Conservation (phyloP, 192 early-diverging fungal species). For the Mortierella alpina region DNA sequence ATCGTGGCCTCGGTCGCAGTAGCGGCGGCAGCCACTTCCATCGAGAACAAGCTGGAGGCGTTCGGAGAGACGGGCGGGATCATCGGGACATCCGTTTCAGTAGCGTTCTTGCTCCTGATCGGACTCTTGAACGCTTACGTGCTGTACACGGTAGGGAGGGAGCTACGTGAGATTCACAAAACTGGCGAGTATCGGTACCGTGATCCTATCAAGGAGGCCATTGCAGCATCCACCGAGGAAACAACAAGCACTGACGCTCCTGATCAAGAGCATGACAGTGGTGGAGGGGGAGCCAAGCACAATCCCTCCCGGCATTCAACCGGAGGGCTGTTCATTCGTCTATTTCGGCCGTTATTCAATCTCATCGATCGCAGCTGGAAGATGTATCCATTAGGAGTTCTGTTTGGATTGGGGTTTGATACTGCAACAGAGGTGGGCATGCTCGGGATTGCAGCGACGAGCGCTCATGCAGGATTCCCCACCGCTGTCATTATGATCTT, state of each 20-base stretch:
- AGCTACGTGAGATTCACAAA: not conserved
- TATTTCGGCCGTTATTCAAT: conserved; percentile 62
- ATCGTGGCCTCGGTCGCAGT: conserved; percentile 60
- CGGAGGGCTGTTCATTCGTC: conserved; percentile 55
- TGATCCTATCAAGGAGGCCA: conserved; percentile 17
- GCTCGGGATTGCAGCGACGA: conserved; percentile 67
- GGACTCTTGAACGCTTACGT: conserved; percentile 63
- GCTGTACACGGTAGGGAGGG: conserved; percentile 45
- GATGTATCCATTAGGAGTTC: conserved; percentile 71
- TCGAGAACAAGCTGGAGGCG: conserved; percentile 55
- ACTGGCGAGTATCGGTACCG: conserved; percentile 21
- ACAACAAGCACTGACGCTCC: not conserved
- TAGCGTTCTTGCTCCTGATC: conserved; percentile 70
- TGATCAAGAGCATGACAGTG: conserved; percentile 2
- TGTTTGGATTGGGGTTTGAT: conserved; percentile 81
- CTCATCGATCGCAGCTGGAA: conserved; percentile 71
- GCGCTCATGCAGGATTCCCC: conserved; percentile 57
- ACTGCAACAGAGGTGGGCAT: conserved; percentile 75
- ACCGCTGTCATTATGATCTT: conserved; percentile 67
- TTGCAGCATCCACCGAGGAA: not conserved
- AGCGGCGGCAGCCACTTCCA: conserved; percentile 57
- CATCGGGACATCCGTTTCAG: conserved; percentile 70
- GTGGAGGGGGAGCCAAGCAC: not conserved
- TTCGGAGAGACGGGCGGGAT: conserved; percentile 60
- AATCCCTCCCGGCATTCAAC: conserved; percentile 4